These are phyloP conservation scores for Handroanthus guayacan DNA, from an alignment of 257 asterid genomes.

Conservation along the genomic window DNA sequence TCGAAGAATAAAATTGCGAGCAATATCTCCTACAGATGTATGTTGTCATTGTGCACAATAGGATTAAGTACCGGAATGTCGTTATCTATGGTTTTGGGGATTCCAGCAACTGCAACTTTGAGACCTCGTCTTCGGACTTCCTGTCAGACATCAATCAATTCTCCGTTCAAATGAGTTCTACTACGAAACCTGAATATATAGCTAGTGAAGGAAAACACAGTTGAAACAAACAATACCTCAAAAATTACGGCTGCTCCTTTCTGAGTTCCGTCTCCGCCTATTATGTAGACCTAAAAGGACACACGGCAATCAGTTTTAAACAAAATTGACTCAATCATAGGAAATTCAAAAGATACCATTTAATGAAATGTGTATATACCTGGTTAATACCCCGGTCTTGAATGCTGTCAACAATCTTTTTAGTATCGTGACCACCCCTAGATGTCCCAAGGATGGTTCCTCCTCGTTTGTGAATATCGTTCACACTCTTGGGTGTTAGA, in stretches of 20 bases:
- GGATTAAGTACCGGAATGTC: slow-evolving; percentile 76
- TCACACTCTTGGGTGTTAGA: slow-evolving; percentile 73
- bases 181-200: background rate
- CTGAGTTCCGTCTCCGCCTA: slow-evolving; percentile 97
- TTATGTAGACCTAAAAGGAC: slow-evolving; percentile 71
- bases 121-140: slow-evolving; percentile 88
- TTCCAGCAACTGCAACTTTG: slow-evolving; percentile 82
- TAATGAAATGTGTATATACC: slow-evolving; percentile 41
- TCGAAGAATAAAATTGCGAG: background rate
- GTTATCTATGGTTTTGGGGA: slow-evolving; percentile 90
- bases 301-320: background rate
- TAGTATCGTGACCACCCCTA: slow-evolving; percentile 80
- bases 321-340: background rate
- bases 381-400: slow-evolving; percentile 96
- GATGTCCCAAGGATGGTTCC: slow-evolving; percentile 92
- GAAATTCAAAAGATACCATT: background rate
- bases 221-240: slow-evolving; percentile 60
- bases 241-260: slow-evolving; percentile 89
- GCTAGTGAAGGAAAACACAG: background rate
- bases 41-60: background rate
- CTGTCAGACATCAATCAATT: slow-evolving; percentile 40
- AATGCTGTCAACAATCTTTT: slow-evolving; percentile 90
- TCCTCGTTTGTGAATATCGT: slow-evolving; percentile 90
- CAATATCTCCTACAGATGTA: too few relatives aligned
- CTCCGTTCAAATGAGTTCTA: background rate